Evolutionary conservation across 176 grass and related monocot genomes (phyloP), one percentile per base, ranked within the genome.

Genomic region (Hyparrhenia diplandra): DNA sequence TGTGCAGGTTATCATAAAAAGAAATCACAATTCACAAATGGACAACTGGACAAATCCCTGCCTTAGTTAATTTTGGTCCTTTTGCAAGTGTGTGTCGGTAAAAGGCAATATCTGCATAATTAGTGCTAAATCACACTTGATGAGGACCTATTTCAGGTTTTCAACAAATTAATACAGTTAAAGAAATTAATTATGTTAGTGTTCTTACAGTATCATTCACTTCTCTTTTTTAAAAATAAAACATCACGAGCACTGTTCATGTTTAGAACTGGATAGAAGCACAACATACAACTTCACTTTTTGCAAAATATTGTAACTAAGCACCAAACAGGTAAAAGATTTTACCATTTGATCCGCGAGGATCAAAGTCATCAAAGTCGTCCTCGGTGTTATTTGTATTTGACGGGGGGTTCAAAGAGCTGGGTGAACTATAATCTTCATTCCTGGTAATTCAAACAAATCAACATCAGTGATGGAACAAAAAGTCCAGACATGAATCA

Each of bases 351-450:
- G 83, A 95, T 82, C 93, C 97, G 32, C 97, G 97, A 64, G 97
- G 97, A 82, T 99, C 93, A 51, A 99, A 99, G 77, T 99, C 87
- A 69, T 95, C 96, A 46, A 98, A 93, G 81, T 95, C 82, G 17
- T 95, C 93, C 66, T 87, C 85, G 6, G 69, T 87, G 43, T 30
- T 74, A 47, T 69, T 84, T 70, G 57, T 64, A 55, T 57, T 88
- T 80, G 84, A 73, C 64, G 86, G 52, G n/a, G 81, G 59, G 63
- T 82, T 89, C 58, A 83, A 32, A 71, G 64, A 86, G 67, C 87
- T 89, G 41, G 79, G 75, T 45, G 71, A 73, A 62, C 24, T 73
- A 74, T 80, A 85, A 83, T 80, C 78, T 63, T 83, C 58, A 12
- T 83, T 81, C 75, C 85, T 90, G 71, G 67, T 23, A 77, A n/a